Base-by-base conservation (phyloP, 2,329 filamentous ascomycete species). In the Huntiella abstrusa region DNA sequence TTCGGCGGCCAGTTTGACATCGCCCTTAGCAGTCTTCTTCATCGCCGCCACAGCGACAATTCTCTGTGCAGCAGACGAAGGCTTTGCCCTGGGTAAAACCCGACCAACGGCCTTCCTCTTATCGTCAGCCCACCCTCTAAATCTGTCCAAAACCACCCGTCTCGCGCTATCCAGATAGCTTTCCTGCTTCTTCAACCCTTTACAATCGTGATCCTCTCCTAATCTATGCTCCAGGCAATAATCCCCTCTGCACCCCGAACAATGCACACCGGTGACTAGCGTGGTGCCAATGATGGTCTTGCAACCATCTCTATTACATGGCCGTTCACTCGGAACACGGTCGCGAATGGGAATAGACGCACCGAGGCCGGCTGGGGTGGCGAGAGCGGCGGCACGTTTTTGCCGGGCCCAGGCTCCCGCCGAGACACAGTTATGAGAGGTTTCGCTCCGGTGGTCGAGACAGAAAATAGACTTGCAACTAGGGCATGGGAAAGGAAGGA, bases 401-500 rank as follows among this genome's bases (percentile, higher is more conserved):
- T 71, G 68, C 56, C 67, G 65, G 12, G 75, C 75, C 75, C 75
- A 80, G 46, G 73, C 75, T 51, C 76, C 76, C 2, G 63, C 66
- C 43, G 73, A 66, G 44, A 64, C 55, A 61, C 76, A 80, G 57
- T 76, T 73, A 65, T 98, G 92, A 0, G 83, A 66, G 15, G 75
- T 73, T 65, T 96, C 88, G 56, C 77, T 80, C 47, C 88, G 83
- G 68, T 98, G 91, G 59, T 96, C 88, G 53, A 93, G 80, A 61
- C 92, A 98, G 66, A 78, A 98, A 12, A 81, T 88, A 49, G 75
- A 73, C 52, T 61, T 73, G 65, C 91, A 98, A 54, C 83, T 91
- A 59, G 92, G 83, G 66, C 91, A 98, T 58, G 77, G 73, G 62
- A 96, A 96, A 3, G 91, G 91, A 4, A 98, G 75, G 62, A 98